A percentile compares a stretch with the other conserved stretches of the same genome.
phyloP scores from a whole-genome alignment of 2,329 filamentous ascomycete genomes.

The Xylariales sp. region DNA sequence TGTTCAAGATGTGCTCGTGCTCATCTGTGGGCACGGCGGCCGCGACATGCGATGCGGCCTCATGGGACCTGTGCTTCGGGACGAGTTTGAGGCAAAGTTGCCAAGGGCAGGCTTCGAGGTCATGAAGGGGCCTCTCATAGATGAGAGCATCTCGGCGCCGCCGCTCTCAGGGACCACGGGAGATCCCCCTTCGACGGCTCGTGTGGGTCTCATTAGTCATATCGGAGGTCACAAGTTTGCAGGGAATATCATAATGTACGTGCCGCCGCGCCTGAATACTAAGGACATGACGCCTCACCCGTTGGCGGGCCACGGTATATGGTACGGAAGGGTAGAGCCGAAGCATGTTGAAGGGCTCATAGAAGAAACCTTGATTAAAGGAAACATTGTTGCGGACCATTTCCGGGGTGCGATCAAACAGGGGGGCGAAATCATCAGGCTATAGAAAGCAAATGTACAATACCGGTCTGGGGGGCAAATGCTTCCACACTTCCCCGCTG shows the following conservation, averaged over 20 bases:
- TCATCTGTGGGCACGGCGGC: conserved; percentile 84
- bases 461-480: too few relatives aligned
- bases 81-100: conserved; percentile 64
- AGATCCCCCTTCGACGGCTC: conserved; percentile 36
- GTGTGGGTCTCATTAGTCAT: conserved; percentile 70
- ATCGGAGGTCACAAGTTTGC: conserved; percentile 84
- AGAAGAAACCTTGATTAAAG: conserved; percentile 62
- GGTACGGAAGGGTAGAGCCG: conserved; percentile 77
- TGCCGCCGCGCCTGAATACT: conserved; percentile 52
- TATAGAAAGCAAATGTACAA: conserved; percentile 32
- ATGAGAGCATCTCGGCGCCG: conserved; percentile 26
- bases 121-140: conserved; percentile 38
- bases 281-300: conserved; percentile 43
- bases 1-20: conserved; percentile 65
- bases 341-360: conserved; percentile 74
- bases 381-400: conserved; percentile 64
- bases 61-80: conserved; percentile 67
- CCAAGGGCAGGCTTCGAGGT: conserved; percentile 44
- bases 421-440: conserved; percentile 46
- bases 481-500: too few relatives aligned
- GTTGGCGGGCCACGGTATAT: conserved; percentile 68
- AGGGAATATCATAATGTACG: conserved; percentile 77
- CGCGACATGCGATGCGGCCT: conserved; percentile 80
- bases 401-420: conserved; percentile 66
- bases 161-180: conserved; percentile 16